These are phyloP conservation scores for Fusarium compactum DNA, from an alignment of 2,329 filamentous ascomycete species.

Conservation along the genomic window DNA sequence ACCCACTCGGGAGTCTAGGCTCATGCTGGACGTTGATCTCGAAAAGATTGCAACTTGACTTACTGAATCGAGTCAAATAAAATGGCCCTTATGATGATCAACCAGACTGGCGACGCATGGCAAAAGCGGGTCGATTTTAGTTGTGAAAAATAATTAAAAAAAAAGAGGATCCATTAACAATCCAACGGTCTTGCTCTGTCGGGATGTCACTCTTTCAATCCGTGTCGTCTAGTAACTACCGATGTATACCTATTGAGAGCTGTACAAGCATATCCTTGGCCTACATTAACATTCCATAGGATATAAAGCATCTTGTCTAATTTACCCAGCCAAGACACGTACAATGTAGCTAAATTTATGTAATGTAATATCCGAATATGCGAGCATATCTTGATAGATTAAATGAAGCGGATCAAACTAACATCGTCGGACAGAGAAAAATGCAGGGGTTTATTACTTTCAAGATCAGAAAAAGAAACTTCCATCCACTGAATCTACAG, in stretches of 20 bases:
- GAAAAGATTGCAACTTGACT: constrained; percentile 12
- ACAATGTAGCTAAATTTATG: background rate
- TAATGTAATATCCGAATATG: constrained; percentile 1
- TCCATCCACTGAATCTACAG: background rate
- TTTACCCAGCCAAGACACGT: background rate
- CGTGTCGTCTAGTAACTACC: background rate
- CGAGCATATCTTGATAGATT: background rate
- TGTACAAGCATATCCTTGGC: background rate
- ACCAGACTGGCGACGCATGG: constrained; percentile 20
- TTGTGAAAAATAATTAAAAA: background rate
- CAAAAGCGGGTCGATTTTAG: constrained; percentile 26
- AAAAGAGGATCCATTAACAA: background rate
- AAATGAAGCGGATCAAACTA: background rate
- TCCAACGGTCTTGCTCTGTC: constrained; percentile 25
- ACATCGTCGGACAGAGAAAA: background rate
- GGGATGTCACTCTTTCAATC: constrained; percentile 21
- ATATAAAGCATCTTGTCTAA: background rate
- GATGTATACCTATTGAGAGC: background rate
- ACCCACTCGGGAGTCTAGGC: background rate
- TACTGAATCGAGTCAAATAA: constrained; percentile 13
- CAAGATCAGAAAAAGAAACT: constrained; percentile 5
- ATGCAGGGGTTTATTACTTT: background rate
- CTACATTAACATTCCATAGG: background rate
- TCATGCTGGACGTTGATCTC: constrained; percentile 7
- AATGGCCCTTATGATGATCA: constrained; percentile 10